Evolutionary conservation across 148 eudicot species (phyloP).

Genomic region (Oxyria digyna): DNA sequence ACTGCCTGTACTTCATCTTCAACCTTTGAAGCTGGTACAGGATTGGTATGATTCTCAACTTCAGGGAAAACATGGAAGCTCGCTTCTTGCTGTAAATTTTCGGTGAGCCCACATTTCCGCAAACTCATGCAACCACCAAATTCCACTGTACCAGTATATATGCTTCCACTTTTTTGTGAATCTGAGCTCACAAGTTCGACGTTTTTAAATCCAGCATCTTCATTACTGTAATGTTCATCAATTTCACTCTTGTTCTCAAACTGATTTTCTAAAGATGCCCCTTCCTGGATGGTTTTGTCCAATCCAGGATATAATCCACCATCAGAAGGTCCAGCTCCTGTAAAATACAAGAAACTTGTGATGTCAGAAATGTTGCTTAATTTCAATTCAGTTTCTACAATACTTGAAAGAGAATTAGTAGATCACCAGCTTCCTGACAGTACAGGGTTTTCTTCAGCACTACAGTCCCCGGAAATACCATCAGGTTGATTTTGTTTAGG

Average conservation of each 20-base stretch:
- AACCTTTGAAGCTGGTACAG: not conserved
- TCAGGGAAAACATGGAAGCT: not conserved
- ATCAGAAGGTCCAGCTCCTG: constrained; percentile 19
- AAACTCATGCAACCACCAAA: not conserved
- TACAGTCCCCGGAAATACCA: constrained; percentile 92
- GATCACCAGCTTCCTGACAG: not conserved
- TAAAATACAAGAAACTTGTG: constrained; percentile 3
- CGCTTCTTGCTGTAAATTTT: not conserved
- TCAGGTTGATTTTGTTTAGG: constrained; percentile 54
- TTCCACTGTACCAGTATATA: not conserved
- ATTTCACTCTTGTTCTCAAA: not conserved
- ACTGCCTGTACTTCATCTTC: not conserved
- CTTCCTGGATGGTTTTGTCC: constrained; percentile 11
- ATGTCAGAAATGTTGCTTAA: not conserved
- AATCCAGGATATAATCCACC: constrained; percentile 11
- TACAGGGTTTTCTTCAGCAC: constrained; percentile 69
- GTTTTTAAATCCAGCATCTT: constrained; percentile 1
- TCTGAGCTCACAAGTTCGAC: not conserved
- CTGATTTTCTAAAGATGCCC: constrained; percentile 8
- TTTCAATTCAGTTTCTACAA: not conserved
- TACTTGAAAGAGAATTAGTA: not conserved
- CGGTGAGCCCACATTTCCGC: not conserved
- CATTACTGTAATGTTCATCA: not conserved
- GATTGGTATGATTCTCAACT: not conserved
- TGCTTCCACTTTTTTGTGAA: not conserved